These are phyloP conservation scores for Aspergillus caelatus DNA, from an alignment of 2,329 filamentous ascomycete genomes.

Conservation along the genomic window DNA sequence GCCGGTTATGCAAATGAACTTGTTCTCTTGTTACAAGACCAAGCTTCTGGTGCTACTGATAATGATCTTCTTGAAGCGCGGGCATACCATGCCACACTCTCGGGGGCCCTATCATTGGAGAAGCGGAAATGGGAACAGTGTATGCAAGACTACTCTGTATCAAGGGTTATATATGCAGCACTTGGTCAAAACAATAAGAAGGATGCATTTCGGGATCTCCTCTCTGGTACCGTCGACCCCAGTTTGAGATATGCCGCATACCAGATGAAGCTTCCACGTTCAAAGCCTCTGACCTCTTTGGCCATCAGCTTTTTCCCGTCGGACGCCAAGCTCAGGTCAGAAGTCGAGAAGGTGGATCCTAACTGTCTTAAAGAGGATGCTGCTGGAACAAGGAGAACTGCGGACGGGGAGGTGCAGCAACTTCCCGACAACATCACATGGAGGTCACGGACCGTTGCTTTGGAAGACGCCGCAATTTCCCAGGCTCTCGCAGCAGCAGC, in stretches of 20 bases:
- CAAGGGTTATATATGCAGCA: slow-evolving; percentile 80
- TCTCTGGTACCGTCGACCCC: slow-evolving; percentile 85
- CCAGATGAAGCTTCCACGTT: slow-evolving; percentile 83
- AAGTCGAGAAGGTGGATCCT: slow-evolving; percentile 72
- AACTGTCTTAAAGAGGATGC: slow-evolving; percentile 65
- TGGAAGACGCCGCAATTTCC: slow-evolving; percentile 91
- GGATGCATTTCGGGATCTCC: slow-evolving; percentile 82
- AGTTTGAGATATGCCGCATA: slow-evolving; percentile 95
- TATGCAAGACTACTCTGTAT: slow-evolving; percentile 72
- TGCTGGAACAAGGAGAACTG: slow-evolving; percentile 50
- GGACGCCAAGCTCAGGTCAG: slow-evolving; percentile 61
- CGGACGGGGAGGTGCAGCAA: slow-evolving; percentile 49
- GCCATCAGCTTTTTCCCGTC: slow-evolving; percentile 76
- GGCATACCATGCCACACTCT: slow-evolving; percentile 78
- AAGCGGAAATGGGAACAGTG: slow-evolving; percentile 83
- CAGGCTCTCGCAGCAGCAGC: slow-evolving; percentile 74
- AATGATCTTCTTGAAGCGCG: slow-evolving; percentile 80
- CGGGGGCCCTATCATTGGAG: slow-evolving; percentile 80
- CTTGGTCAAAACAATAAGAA: slow-evolving; percentile 66
- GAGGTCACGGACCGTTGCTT: slow-evolving; percentile 80
- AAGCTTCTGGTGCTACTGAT: slow-evolving; percentile 63
- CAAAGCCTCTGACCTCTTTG: slow-evolving; percentile 76
- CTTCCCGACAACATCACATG: slow-evolving; percentile 78
- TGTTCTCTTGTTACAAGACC: slow-evolving; percentile 66
- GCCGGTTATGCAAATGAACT: slow-evolving; percentile 70